Percentiles rank a stretch among this genome's conserved stretches.
phyloP scores from a whole-genome alignment of 2,329 filamentous ascomycete genomes.

The Monilinia fructicola region DNA sequence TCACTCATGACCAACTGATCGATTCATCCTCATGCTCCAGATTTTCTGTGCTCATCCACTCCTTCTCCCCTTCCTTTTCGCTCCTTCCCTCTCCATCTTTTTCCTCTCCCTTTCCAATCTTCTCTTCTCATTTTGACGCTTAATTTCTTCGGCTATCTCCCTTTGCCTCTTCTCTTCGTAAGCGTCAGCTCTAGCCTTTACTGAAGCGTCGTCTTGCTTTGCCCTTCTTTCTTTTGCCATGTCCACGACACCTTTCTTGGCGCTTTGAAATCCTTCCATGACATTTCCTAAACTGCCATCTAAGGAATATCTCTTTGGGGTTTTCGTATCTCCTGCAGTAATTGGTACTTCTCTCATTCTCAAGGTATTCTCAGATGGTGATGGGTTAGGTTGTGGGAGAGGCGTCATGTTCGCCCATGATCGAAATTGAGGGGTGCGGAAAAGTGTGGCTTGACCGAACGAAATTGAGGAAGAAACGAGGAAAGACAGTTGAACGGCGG shows the following conservation, averaged over 20 bases:
- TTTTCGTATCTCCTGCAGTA: neutral
- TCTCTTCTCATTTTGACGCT: conserved; percentile 2
- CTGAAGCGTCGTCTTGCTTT: conserved; percentile 11
- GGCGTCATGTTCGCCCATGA: conserved; percentile 42
- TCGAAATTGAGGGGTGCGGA: conserved; percentile 46
- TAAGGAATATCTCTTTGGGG: neutral
- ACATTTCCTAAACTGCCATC: conserved; percentile 16
- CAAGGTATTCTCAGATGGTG: neutral
- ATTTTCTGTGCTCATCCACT: neutral
- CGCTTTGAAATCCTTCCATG: conserved; percentile 10
- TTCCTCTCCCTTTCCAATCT: conserved; percentile 13
- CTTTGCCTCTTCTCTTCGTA: conserved; percentile 12
- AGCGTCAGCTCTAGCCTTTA: conserved; percentile 5
- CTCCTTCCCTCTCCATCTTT: neutral
- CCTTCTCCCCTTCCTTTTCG: conserved; percentile 5
- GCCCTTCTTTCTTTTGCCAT: conserved; percentile 8
- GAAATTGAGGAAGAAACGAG: conserved; percentile 45
- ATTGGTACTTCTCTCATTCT: neutral
- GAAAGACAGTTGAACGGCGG: conserved; percentile 64
- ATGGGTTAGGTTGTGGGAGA: conserved; percentile 24
- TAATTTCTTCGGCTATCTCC: conserved; percentile 5
- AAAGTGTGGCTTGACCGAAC: conserved; percentile 46
- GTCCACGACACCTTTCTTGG: neutral
- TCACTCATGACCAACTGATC: neutral
- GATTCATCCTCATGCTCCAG: neutral